A percentile compares a stretch with the other conserved stretches of the same genome.
Conservation (phyloP, 1,284 basidiomycete species). For the Malassezia restricta region DNA sequence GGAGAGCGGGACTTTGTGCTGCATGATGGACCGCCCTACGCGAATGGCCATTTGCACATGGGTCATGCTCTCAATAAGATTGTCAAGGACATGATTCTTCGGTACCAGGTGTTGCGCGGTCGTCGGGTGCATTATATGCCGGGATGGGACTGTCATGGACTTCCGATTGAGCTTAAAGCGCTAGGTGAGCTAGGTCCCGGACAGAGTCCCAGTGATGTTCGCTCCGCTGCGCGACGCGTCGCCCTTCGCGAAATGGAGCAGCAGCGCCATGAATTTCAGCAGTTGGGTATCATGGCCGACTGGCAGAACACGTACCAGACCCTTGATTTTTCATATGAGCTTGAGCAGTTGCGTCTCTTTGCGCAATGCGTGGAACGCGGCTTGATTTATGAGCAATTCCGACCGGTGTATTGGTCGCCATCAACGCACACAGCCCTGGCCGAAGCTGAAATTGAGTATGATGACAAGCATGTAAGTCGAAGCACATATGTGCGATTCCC, state of each 20-base stretch:
- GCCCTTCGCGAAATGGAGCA: slow-evolving; percentile 64
- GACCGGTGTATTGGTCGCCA: slow-evolving; percentile 90
- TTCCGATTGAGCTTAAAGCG: slow-evolving; percentile 59
- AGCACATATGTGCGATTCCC: slow-evolving; percentile 76
- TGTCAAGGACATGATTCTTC: slow-evolving; percentile 86
- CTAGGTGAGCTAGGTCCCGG: slow-evolving; percentile 49
- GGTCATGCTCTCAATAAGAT: slow-evolving; percentile 98
- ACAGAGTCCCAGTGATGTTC: slow-evolving; percentile 51
- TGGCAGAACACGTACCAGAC: slow-evolving; percentile 69
- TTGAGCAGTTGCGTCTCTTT: slow-evolving; percentile 75
- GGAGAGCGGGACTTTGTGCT: slow-evolving; percentile 57
- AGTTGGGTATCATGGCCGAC: slow-evolving; percentile 83
- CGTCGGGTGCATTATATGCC: slow-evolving; percentile 79
- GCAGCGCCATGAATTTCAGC: slow-evolving; percentile 69
- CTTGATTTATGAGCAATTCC: slow-evolving; percentile 71
- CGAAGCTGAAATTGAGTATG: slow-evolving; percentile 85
- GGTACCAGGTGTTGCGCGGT: slow-evolving; percentile 71
- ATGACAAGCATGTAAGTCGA: slow-evolving; percentile 73
- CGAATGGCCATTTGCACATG: slow-evolving; percentile 89
- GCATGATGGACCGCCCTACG: slow-evolving; percentile 95
- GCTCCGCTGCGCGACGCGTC: slow-evolving; percentile 60
- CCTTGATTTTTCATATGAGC: slow-evolving; percentile 67
- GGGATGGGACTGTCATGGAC: slow-evolving; percentile 96
- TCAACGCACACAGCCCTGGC: slow-evolving; percentile 87
- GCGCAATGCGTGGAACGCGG: slow-evolving; percentile 68